These are phyloP conservation scores for Cladosporium sp. DNA, from an alignment of 2,329 filamentous ascomycete genomes.

Conservation along the genomic window DNA sequence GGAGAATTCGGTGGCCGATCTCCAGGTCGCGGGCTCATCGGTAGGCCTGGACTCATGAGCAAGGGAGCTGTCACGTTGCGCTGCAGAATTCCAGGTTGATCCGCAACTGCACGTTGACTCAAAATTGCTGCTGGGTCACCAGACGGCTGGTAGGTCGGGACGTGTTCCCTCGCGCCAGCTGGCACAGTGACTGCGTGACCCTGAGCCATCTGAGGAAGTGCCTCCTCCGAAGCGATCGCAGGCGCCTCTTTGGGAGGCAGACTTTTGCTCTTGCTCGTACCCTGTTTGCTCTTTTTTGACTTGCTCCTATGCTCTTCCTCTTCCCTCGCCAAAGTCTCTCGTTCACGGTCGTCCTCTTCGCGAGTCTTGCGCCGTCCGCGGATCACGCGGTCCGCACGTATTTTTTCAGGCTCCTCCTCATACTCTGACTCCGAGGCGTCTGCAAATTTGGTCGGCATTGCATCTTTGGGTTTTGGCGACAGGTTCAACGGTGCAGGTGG, in stretches of 20 bases:
- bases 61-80: slow-evolving; percentile 46
- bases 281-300: slow-evolving; percentile 71
- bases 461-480: slow-evolving; percentile 36
- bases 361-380: slow-evolving; percentile 81
- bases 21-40: slow-evolving; percentile 62
- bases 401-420: slow-evolving; percentile 66
- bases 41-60: slow-evolving; percentile 64
- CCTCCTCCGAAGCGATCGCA: neutral
- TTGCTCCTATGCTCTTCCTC: slow-evolving; percentile 67
- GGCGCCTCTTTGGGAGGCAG: slow-evolving; percentile 29
- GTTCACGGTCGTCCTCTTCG: slow-evolving; percentile 80
- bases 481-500: slow-evolving; percentile 85
- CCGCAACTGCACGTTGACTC: slow-evolving; percentile 33
- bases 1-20: slow-evolving; percentile 63
- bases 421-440: slow-evolving; percentile 82
- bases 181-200: neutral
- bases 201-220: neutral
- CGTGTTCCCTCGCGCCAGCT: slow-evolving; percentile 10
- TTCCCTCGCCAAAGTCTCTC: slow-evolving; percentile 67
- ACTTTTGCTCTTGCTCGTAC: slow-evolving; percentile 45
- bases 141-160: slow-evolving; percentile 28
- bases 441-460: slow-evolving; percentile 34
- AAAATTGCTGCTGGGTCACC: slow-evolving; percentile 33
- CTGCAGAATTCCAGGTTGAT: slow-evolving; percentile 29
- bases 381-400: slow-evolving; percentile 34